These are phyloP conservation scores for Saccharomyces pastorianus DNA, from an alignment of 1,139 yeast species.

Conservation along the genomic window DNA sequence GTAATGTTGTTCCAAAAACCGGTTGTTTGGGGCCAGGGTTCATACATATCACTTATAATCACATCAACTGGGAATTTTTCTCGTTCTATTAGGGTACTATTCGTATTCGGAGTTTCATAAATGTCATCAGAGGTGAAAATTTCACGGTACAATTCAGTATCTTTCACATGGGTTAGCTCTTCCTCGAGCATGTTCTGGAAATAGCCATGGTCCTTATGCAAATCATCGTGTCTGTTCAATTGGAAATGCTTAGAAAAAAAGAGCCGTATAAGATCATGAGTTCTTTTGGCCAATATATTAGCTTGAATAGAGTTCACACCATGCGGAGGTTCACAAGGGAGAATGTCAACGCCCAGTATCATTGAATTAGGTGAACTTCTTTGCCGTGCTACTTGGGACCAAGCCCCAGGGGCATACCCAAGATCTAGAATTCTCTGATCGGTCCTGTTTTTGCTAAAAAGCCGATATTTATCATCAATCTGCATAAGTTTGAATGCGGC, in stretches of 20 bases:
- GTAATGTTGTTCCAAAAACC: conserved; percentile 68
- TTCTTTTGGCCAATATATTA: conserved; percentile 58
- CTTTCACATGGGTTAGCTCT: conserved; percentile 7
- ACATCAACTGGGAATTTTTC: conserved; percentile 47
- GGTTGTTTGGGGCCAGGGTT: conserved; percentile 55
- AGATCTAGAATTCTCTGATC: conserved; percentile 64
- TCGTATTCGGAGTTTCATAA: conserved; percentile 3
- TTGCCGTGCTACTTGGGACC: conserved; percentile 77
- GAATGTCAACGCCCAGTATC: conserved; percentile 76
- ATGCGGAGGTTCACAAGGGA: conserved; percentile 67
- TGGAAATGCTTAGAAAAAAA: conserved; percentile 44
- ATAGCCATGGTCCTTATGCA: conserved; percentile 26
- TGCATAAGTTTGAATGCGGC: conserved; percentile 85
- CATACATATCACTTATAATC: conserved; percentile 81
- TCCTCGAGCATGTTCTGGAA: conserved; percentile 18
- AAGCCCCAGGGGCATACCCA: conserved; percentile 94
- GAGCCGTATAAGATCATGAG: conserved; percentile 53
- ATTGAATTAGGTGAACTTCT: conserved; percentile 51
- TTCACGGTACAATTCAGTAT: conserved; percentile 14
- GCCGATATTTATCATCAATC: conserved; percentile 52
- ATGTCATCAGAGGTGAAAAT: conserved; percentile 9
- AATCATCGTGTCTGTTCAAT: conserved; percentile 20
- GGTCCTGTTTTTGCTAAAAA: conserved; percentile 41
- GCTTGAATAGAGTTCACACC: conserved; percentile 85
- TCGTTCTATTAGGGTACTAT: conserved; percentile 1